Conservation (phyloP, 805 yeast genomes). For the Candida pseudofarinosa region DNA sequence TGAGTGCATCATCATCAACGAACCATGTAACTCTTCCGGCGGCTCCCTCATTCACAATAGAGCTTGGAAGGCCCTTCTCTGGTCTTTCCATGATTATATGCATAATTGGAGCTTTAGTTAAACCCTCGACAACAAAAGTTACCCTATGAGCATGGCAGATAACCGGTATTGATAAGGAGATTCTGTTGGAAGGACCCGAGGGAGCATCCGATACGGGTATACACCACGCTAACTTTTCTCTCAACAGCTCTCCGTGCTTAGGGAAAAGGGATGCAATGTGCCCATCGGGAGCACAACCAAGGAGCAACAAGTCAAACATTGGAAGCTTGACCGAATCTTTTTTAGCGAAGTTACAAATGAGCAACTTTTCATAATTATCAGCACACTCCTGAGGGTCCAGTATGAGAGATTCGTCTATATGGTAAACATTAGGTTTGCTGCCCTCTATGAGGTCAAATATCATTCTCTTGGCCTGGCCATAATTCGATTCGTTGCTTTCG, state of each 20-base stretch:
- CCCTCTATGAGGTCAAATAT: slow-evolving; percentile 67
- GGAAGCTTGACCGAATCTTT: slow-evolving; percentile 96
- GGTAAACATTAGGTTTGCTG: slow-evolving; percentile 69
- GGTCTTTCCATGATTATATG: slow-evolving; percentile 94
- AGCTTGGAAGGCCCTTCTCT: slow-evolving; percentile 91
- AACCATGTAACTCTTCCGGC: slow-evolving; percentile 97
- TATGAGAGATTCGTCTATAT: slow-evolving; percentile 73
- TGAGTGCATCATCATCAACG: slow-evolving; percentile 89
- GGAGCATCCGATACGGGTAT: slow-evolving; percentile 92
- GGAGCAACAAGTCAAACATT: slow-evolving; percentile 81
- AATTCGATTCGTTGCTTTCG: slow-evolving; percentile 76
- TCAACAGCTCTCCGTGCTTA: slow-evolving; percentile 71
- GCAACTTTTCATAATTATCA: slow-evolving; percentile 81
- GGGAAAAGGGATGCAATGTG: slow-evolving; percentile 97
- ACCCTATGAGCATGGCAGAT: slow-evolving; percentile 91
- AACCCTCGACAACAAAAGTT: slow-evolving; percentile 94
- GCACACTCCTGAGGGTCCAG: slow-evolving; percentile 90
- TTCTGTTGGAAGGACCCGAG: slow-evolving; percentile 77
- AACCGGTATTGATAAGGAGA: slow-evolving; percentile 89
- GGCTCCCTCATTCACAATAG: slow-evolving; percentile 92
- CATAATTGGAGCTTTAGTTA: slow-evolving; percentile 89
- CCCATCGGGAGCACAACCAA: slow-evolving; percentile 99
- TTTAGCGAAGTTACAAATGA: slow-evolving; percentile 88
- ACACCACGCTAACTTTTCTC: slow-evolving; percentile 94
- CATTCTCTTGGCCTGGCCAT: slow-evolving; percentile 81